phyloP scores from a whole-genome alignment of 306 rosid genomes.

The Prunus mongolica region DNA sequence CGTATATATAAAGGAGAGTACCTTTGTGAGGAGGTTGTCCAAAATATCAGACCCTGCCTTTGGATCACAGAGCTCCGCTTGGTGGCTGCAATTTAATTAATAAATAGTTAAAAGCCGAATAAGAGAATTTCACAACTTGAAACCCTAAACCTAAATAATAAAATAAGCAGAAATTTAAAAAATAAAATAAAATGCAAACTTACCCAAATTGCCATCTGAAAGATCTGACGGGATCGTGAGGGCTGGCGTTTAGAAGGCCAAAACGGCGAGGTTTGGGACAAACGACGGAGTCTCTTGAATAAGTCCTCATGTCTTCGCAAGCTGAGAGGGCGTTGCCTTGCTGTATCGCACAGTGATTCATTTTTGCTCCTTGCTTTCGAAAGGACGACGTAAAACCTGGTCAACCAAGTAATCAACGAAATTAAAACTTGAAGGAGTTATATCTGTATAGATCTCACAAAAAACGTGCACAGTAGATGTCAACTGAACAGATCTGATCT shows the following conservation, averaged over 20 bases:
- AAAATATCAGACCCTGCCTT: slow-evolving; percentile 52
- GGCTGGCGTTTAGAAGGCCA: slow-evolving; percentile 43
- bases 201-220: slow-evolving; percentile 70
- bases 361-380: slow-evolving; percentile 23
- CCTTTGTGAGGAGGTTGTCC: slow-evolving; percentile 75
- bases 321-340: slow-evolving; percentile 62
- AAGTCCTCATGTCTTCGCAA: slow-evolving; percentile 50
- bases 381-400: slow-evolving; percentile 27
- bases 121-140: not conserved
- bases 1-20: not conserved
- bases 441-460: not conserved
- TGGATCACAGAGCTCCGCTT: slow-evolving; percentile 57
- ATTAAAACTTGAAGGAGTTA: not conserved
- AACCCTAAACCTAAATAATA: not conserved
- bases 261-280: slow-evolving; percentile 95
- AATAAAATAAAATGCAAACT: not conserved
- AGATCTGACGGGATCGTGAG: slow-evolving; percentile 49
- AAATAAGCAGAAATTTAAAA: not conserved
- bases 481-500: slow-evolving; percentile 1
- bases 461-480: not conserved
- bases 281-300: slow-evolving; percentile 39
- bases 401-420: not conserved
- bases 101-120: not conserved
- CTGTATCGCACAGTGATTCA: slow-evolving; percentile 66
- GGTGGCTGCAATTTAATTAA: slow-evolving; percentile 52